Percentiles rank a stretch among this genome's conserved stretches.
Evolutionary conservation across 2,329 filamentous ascomycete species (phyloP).

Genomic region (Penicillium sp.): DNA sequence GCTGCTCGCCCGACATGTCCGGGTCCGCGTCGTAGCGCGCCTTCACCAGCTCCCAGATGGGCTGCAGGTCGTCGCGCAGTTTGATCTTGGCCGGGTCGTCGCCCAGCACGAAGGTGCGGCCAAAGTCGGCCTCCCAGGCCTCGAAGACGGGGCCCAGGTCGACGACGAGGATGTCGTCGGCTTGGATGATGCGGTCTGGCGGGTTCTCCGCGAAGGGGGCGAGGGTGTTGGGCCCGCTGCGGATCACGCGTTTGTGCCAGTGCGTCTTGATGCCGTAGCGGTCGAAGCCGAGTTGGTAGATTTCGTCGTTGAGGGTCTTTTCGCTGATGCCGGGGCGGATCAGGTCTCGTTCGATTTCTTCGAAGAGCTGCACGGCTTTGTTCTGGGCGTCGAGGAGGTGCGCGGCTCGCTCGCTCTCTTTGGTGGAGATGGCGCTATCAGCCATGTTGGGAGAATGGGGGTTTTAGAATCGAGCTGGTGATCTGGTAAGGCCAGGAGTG

Average conservation of each 20-base stretch:
- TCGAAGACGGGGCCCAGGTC: conserved; percentile 55
- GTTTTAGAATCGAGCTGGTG: too few relatives aligned
- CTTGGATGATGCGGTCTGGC: conserved; percentile 48
- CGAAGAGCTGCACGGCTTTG: conserved; percentile 49
- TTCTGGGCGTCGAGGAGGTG: conserved; percentile 48
- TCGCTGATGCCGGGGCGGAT: conserved; percentile 51
- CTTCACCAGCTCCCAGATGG: conserved; percentile 49
- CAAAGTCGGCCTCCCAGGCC: conserved; percentile 54
- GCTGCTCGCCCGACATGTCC: conserved; percentile 49
- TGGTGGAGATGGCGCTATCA: too few relatives aligned
- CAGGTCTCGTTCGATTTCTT: conserved; percentile 48
- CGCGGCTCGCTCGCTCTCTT: conserved; percentile 32
- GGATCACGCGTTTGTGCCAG: conserved; percentile 54
- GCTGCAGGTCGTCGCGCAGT: conserved; percentile 49
- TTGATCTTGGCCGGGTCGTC: conserved; percentile 46
- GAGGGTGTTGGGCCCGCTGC: conserved; percentile 52
- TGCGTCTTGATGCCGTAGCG: conserved; percentile 49
- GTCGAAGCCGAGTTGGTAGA: conserved; percentile 45
- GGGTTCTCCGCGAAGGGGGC: conserved; percentile 51
- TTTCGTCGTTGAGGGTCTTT: conserved; percentile 49
- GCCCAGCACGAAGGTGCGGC: conserved; percentile 53
- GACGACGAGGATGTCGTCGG: conserved; percentile 53
- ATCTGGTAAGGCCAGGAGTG: too few relatives aligned
- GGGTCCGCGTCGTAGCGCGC: conserved; percentile 38
- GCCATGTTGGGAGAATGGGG: too few relatives aligned